phyloP scores from a whole-genome alignment of 2,329 filamentous ascomycete genomes.

The Colletotrichum higginsianum region DNA sequence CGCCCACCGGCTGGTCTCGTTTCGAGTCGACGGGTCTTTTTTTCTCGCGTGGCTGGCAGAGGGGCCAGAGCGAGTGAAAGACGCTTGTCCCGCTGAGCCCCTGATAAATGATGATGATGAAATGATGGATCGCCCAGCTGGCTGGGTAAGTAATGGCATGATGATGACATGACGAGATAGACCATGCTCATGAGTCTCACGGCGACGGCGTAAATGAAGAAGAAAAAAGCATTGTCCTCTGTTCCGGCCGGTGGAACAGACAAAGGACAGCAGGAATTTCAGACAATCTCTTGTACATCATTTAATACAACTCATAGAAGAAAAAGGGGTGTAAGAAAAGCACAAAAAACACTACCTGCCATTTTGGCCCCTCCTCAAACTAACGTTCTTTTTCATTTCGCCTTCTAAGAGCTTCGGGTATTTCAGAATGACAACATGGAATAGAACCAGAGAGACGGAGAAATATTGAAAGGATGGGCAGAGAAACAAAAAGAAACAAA shows the following conservation, averaged over 20 bases:
- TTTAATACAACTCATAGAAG: conserved; percentile 38
- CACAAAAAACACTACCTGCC: conserved; percentile 24
- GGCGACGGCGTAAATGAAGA: background rate
- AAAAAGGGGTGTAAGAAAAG: conserved; percentile 1
- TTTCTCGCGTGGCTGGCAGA: background rate
- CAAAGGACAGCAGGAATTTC: conserved; percentile 1
- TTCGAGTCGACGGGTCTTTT: background rate
- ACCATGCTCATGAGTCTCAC: conserved; percentile 9
- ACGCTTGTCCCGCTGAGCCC: background rate
- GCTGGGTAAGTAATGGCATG: conserved; percentile 15
- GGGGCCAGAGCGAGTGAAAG: background rate
- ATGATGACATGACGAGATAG: background rate
- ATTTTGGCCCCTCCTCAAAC: conserved; percentile 25
- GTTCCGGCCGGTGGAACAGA: background rate
- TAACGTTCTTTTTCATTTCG: conserved; percentile 36
- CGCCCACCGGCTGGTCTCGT: background rate
- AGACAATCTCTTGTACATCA: conserved; percentile 38
- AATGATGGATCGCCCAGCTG: conserved; percentile 16
- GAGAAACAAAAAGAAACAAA: background rate
- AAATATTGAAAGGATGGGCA: background rate
- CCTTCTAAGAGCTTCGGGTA: conserved; percentile 43
- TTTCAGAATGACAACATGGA: conserved; percentile 42
- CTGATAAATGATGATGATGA: conserved; percentile 6
- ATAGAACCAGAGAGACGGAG: conserved; percentile 23
- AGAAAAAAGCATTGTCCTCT: background rate